A percentile compares a stretch with the other conserved stretches of the same genome.
Evolutionary conservation across 2,329 filamentous ascomycete genomes (phyloP).

Genomic region (Aspergillus novoparasiticus): DNA sequence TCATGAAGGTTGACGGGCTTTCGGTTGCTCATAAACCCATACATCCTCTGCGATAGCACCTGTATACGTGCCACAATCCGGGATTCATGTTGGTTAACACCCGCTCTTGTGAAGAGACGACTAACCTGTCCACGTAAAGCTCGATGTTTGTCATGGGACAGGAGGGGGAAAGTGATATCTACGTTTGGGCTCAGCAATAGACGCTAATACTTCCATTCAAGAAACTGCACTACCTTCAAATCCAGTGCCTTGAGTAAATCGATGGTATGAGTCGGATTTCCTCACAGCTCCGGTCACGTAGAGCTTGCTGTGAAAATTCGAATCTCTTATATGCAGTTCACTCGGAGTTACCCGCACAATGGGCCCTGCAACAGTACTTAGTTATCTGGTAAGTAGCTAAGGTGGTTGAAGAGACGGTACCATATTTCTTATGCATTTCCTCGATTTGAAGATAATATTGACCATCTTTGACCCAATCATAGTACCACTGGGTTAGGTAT

Average conservation of each 20-base stretch:
- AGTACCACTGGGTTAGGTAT: neutral
- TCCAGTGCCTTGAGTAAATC: conserved; percentile 3
- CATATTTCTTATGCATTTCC: conserved; percentile 1
- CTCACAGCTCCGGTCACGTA: neutral
- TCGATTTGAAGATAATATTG: conserved; percentile 5
- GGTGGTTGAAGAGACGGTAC: neutral
- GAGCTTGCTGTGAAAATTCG: neutral
- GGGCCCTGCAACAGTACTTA: neutral
- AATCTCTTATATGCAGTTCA: conserved; percentile 2
- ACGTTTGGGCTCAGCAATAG: neutral
- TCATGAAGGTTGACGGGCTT: neutral
- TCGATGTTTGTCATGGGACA: neutral
- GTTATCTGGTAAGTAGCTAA: neutral
- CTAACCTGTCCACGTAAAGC: neutral
- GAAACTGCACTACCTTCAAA: neutral
- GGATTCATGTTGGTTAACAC: neutral
- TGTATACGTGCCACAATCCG: neutral
- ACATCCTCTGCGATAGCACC: neutral
- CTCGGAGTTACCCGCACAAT: conserved; percentile 1
- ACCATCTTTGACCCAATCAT: conserved; percentile 4
- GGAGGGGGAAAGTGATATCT: neutral
- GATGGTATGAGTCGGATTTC: neutral
- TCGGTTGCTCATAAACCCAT: neutral
- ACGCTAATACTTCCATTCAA: neutral
- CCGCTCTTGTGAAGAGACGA: neutral